Base-by-base conservation (phyloP, 306 rosid genomes). In the Styphnolobium japonicum region DNA sequence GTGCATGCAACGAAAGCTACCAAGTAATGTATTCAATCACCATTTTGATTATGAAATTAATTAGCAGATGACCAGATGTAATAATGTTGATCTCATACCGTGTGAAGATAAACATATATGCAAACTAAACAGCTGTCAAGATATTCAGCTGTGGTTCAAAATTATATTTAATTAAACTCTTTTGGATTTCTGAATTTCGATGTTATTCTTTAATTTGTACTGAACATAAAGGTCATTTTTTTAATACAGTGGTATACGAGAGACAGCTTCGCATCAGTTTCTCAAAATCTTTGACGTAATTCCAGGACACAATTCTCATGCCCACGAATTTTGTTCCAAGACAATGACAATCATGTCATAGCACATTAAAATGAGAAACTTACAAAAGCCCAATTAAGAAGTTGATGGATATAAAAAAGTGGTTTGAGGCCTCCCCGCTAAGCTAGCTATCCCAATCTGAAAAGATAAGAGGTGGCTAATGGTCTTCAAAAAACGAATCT, bases 401-500 rank as follows among this genome's bases (percentile, higher is more conserved):
- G 46, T 58, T 42, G 58, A 68, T 15, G 19, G 11, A n/a, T 0
- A 49, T 23, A 25, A 68, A 46, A 27, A 46, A 46, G 79, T 71
- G 25, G 18, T 31, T 77, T 65, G 0, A 29, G 43, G 53, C 36
- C 58, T 76, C 69, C 22, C 51, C 63, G 7, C 58, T 36, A 56
- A 56, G 15, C 2, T 0, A 37, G 40, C 36, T 49, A 43, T 52
- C 73, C 53, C 49, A 55, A 23, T 57, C 16, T 31, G 55, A 75
- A 43, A 22, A 39, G 29, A 60, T 55, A 71, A 76, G 78, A 56
- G 58, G 29, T 29, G 75, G 57, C 19, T 66, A 48, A 14, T 56
- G 73, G 83, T 73, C 42, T 60, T 14, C 51, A 42, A 73, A 53
- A 72, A 80, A 89, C 11, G 75, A 48, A 51, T 58, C 66, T 80